Conservation (phyloP, 2,329 filamentous ascomycete genomes). For the Lecanicillium sp. region DNA sequence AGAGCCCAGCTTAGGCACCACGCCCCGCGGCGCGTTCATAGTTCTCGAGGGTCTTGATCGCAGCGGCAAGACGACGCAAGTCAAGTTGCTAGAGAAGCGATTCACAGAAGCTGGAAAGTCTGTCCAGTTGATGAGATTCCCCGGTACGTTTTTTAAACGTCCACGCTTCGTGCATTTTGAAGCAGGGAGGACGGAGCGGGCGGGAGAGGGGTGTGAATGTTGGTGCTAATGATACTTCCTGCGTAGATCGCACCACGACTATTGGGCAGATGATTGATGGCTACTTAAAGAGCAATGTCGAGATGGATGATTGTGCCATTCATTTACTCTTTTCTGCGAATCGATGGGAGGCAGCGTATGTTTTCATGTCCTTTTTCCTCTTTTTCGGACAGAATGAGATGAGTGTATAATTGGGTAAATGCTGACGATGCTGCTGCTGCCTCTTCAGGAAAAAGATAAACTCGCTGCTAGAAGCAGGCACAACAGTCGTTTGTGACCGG, state of each 20-base stretch:
- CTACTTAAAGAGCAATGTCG: conserved; percentile 64
- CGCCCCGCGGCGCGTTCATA: conserved; percentile 61
- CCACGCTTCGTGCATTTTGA: too few species aligned
- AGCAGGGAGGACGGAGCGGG: too few species aligned
- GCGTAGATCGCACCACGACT: conserved; percentile 66
- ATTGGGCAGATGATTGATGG: conserved; percentile 82
- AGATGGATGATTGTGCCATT: conserved; percentile 81
- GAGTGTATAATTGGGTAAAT: not conserved
- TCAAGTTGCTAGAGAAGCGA: conserved; percentile 54
- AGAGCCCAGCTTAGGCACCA: not conserved
- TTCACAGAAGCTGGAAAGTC: conserved; percentile 39
- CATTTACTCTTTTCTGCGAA: conserved; percentile 89
- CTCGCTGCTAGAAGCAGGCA: conserved; percentile 51
- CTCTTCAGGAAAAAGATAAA: conserved; percentile 39
- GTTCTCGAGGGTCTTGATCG: conserved; percentile 85
- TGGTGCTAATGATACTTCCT: too few species aligned
- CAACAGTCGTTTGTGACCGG: conserved; percentile 76
- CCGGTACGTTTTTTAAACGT: conserved; percentile 32
- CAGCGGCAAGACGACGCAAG: conserved; percentile 89
- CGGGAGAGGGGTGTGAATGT: too few species aligned
- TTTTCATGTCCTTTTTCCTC: conserved; percentile 8
- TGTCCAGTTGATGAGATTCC: conserved; percentile 49
- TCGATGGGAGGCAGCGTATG: conserved; percentile 67
- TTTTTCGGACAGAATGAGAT: too few species aligned
- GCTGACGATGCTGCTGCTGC: not conserved